phyloP scores from a whole-genome alignment of 2,329 filamentous ascomycete genomes.

The Alternaria arbusti region DNA sequence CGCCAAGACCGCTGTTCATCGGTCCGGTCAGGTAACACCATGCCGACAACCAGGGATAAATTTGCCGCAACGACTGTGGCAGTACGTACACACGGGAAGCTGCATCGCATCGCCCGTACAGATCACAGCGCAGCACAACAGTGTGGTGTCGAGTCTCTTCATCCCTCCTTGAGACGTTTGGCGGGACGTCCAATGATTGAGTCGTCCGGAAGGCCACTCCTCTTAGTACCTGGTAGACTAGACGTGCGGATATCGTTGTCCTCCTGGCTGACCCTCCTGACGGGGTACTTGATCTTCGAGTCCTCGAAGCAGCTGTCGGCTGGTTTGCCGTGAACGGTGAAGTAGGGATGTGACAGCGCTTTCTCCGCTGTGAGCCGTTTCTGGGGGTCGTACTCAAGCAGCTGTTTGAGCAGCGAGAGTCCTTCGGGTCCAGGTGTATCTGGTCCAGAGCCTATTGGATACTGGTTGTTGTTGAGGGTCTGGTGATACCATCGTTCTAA shows the following conservation, averaged over 20 bases:
- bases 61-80: conserved; percentile 8
- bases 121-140: not conserved
- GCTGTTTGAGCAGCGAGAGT: conserved; percentile 77
- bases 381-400: conserved; percentile 92
- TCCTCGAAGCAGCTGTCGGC: conserved; percentile 90
- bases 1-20: conserved; percentile 1
- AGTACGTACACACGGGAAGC: conserved; percentile 5
- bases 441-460: conserved; percentile 46
- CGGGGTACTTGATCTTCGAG: conserved; percentile 85
- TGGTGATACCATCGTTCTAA: conserved; percentile 72
- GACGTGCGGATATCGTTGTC: conserved; percentile 94
- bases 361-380: conserved; percentile 86
- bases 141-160: conserved; percentile 13
- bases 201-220: conserved; percentile 85
- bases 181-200: conserved; percentile 63
- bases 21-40: not conserved
- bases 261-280: conserved; percentile 88
- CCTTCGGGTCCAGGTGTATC: conserved; percentile 66
- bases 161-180: conserved; percentile 61
- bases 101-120: conserved; percentile 3
- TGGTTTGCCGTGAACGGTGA: conserved; percentile 67
- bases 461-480: conserved; percentile 56
- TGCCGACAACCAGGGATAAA: conserved; percentile 4
- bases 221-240: conserved; percentile 88
- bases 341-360: conserved; percentile 91